Evolutionary conservation across 192 early-diverging fungal species (phyloP).

Genomic region (Bifiguratus adelaidae): DNA sequence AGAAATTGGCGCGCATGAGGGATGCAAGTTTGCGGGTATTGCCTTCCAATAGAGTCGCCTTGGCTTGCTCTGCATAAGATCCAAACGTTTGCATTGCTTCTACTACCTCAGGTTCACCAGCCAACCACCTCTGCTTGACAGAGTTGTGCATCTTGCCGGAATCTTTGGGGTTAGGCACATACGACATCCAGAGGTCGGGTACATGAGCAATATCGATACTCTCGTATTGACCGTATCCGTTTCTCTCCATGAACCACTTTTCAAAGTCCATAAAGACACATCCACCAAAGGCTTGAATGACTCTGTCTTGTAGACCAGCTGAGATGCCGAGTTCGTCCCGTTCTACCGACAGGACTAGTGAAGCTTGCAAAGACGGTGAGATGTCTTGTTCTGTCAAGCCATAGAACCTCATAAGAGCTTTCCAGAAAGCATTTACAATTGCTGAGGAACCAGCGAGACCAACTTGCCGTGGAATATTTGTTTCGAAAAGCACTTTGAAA

Average conservation of each 20-base stretch:
- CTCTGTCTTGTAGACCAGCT: conserved; percentile 53
- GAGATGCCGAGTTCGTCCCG: conserved; percentile 40
- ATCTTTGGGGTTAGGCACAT: conserved; percentile 40
- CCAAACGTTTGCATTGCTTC: conserved; percentile 42
- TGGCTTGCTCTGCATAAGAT: conserved; percentile 19
- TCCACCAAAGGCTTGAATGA: conserved; percentile 51
- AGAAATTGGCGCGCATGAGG: conserved; percentile 48
- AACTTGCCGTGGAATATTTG: conserved; percentile 52
- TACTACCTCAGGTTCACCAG: conserved; percentile 42
- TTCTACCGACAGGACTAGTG: conserved; percentile 41
- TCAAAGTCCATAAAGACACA: conserved; percentile 56
- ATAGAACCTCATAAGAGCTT: conserved; percentile 28
- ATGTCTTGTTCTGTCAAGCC: conserved; percentile 18
- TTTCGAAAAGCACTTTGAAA: conserved; percentile 36
- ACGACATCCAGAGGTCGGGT: conserved; percentile 37
- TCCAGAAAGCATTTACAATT: conserved; percentile 42
- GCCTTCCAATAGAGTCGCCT: conserved; percentile 10
- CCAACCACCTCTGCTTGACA: conserved; percentile 31
- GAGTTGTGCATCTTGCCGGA: conserved; percentile 47
- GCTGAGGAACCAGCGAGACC: conserved; percentile 41
- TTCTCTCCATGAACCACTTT: conserved; percentile 23
- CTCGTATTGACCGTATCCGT: conserved; percentile 38
- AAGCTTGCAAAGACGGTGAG: conserved; percentile 34
- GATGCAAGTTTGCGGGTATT: conserved; percentile 24
- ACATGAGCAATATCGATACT: conserved; percentile 16